Percentiles rank a stretch among this genome's conserved stretches.
Evolutionary conservation across 805 yeast species (phyloP).

Genomic region (Candida taoyuanica): DNA sequence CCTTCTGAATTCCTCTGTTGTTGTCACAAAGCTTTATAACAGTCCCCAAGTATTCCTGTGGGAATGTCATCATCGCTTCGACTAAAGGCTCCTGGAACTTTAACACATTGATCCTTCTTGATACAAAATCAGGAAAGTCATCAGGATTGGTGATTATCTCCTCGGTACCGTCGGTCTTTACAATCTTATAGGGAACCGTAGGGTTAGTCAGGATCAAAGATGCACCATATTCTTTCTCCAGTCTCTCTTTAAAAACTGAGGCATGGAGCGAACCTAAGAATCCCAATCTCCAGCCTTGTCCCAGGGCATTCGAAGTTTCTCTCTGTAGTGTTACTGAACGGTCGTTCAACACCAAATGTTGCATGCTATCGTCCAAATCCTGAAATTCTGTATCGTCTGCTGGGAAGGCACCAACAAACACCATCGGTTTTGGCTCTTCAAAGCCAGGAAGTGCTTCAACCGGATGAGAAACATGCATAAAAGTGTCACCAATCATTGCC

Average conservation of each 20-base stretch:
- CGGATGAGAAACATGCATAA: slow-evolving; percentile 53
- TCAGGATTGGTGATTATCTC: slow-evolving; percentile 81
- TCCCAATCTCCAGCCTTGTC: slow-evolving; percentile 97
- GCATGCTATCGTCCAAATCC: slow-evolving; percentile 83
- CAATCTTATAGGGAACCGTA: slow-evolving; percentile 85
- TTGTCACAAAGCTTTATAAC: slow-evolving; percentile 84
- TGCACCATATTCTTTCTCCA: slow-evolving; percentile 92
- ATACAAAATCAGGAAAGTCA: slow-evolving; percentile 69
- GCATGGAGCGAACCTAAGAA: slow-evolving; percentile 94
- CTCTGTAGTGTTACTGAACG: slow-evolving; percentile 85
- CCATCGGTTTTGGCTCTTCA: slow-evolving; percentile 98
- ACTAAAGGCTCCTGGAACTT: slow-evolving; percentile 83
- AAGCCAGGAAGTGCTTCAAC: slow-evolving; percentile 88
- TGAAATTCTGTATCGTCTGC: slow-evolving; percentile 92
- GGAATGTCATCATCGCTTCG: slow-evolving; percentile 84
- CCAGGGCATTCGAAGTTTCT: slow-evolving; percentile 90
- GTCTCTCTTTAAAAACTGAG: slow-evolving; percentile 85
- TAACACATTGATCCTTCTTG: slow-evolving; percentile 36
- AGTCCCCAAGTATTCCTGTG: slow-evolving; percentile 81
- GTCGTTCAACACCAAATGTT: slow-evolving; percentile 84
- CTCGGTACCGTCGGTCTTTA: slow-evolving; percentile 61
- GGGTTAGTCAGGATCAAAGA: slow-evolving; percentile 90
- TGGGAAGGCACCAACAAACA: slow-evolving; percentile 96
- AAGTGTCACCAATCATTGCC: slow-evolving; percentile 89
- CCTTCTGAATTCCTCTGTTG: slow-evolving; percentile 79